Base-by-base conservation (phyloP, 192 early-diverging fungal genomes). In the Spinellus fusiger region DNA sequence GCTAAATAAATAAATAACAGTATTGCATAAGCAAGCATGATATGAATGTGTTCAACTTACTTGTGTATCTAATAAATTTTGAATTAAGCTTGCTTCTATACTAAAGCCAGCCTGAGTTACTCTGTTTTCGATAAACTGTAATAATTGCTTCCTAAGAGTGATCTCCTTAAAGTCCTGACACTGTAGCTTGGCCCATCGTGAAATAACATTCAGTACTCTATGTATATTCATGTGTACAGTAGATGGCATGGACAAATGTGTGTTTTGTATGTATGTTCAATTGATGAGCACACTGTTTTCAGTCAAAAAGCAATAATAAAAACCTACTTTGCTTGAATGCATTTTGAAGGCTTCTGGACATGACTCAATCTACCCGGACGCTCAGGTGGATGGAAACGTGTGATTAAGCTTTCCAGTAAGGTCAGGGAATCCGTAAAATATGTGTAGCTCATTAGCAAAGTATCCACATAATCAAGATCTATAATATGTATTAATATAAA, bases 391-490 rank as follows among this genome's bases (percentile, higher is more conserved):
- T 84, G 67, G 65, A 82, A 90, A 47, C 87, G 64, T 0, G 76
- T 69, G 25, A 86, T 77, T 46, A 90, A 51, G 33, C 77, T 69
- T 33, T 77, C 75, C 31, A 89, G 32, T 4, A 90, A 64, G 18
- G 78, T 77, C 47, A 66, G 56, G 0, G 86, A 82, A 3, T 68
- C 53, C 13, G 84, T 85, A 58, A 85, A 90, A 61, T 82, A 81
- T 13, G 77, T 61, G 53, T 89, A 84, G 5, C 63, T 78, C 13
- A 80, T 65, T 20, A 90, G 35, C 32, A 82, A 86, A 26, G 68
- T 73, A 62, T 85, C 87, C 16, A 89, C 75, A 73, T 82, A 90
- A 46, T 90, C 88, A 16, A 61, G 18, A 46, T 89, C 86, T 44
- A 44, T 51, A 25, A n/a, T 13, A 51, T 27, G n/a, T 51, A 27